phyloP scores from a whole-genome alignment of 495 filamentous ascomycete genomes.

The Daldinia caldariorum region DNA sequence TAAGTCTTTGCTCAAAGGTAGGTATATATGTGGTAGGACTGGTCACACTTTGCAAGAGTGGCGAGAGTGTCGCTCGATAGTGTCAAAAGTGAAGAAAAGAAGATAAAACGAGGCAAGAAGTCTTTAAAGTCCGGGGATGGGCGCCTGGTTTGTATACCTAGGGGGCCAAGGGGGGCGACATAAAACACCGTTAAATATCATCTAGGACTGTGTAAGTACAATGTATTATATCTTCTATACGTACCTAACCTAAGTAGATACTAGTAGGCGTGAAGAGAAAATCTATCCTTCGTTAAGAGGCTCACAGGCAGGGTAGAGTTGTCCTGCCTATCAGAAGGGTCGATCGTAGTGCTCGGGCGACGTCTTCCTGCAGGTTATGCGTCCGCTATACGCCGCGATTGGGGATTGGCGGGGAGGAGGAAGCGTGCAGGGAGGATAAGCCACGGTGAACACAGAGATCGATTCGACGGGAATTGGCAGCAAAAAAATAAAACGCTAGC shows the following conservation, averaged over 20 bases:
- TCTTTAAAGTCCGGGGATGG: conserved; percentile 13
- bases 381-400: conserved; percentile 30
- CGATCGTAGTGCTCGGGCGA: conserved; percentile 39
- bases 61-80: background rate
- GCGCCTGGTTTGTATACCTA: conserved; percentile 5
- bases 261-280: background rate
- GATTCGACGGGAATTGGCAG: conserved; percentile 41
- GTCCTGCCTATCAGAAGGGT: conserved; percentile 40
- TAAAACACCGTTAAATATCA: conserved; percentile 37
- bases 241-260: conserved; percentile 18
- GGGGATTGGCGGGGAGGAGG: conserved; percentile 35
- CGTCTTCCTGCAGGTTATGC: conserved; percentile 40
- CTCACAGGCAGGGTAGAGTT: conserved; percentile 30
- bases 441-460: conserved; percentile 40
- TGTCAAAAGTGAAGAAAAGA: conserved; percentile 7
- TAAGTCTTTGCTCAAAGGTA: conserved; percentile 1
- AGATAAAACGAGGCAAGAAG: conserved; percentile 24
- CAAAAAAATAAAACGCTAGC: conserved; percentile 10
- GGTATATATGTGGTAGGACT: too few relatives aligned
- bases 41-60: background rate
- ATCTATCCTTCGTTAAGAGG: conserved; percentile 19
- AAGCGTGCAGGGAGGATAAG: conserved; percentile 19
- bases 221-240: background rate
- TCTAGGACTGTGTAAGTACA: conserved; percentile 1
- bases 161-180: conserved; percentile 11